A percentile compares a stretch with the other conserved stretches of the same genome.
These are phyloP conservation scores for Styphnolobium japonicum DNA, from an alignment of 306 rosid species.

Conservation along the genomic window DNA sequence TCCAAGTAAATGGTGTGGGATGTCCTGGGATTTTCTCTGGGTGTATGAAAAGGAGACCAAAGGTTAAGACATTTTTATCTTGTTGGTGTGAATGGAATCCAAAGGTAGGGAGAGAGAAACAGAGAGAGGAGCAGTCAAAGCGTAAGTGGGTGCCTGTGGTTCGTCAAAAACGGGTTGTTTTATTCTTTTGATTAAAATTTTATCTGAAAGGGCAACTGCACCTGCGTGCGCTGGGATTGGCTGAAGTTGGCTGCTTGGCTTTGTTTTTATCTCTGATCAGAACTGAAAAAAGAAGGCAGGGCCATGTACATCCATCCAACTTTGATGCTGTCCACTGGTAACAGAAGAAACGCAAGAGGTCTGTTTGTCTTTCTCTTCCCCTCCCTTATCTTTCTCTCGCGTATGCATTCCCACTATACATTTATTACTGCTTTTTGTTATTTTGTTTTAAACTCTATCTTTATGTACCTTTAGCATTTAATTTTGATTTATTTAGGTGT, in stretches of 20 bases:
- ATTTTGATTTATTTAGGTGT: too few relatives aligned
- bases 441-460: not conserved
- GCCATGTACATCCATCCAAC: constrained; percentile 25
- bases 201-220: constrained; percentile 27
- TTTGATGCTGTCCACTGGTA: constrained; percentile 48
- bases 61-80: not conserved
- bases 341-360: constrained; percentile 32
- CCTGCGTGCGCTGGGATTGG: constrained; percentile 48
- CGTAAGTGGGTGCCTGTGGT: constrained; percentile 38
- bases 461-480: too few relatives aligned
- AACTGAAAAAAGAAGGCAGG: not conserved
- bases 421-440: not conserved
- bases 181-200: not conserved
- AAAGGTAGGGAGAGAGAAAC: constrained; percentile 15
- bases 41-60: not conserved
- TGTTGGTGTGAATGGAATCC: constrained; percentile 48
- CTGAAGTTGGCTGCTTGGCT: constrained; percentile 43
- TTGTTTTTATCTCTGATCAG: constrained; percentile 35
- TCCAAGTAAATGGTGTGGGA: constrained; percentile 25
- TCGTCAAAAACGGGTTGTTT: constrained; percentile 33
- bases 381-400: not conserved
- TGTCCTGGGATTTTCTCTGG: not conserved
- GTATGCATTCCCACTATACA: not conserved
- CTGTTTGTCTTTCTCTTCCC: constrained; percentile 29
- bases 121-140: constrained; percentile 9